Conservation (phyloP, 768 basidiomycete genomes). For the Grammothele lineata region DNA sequence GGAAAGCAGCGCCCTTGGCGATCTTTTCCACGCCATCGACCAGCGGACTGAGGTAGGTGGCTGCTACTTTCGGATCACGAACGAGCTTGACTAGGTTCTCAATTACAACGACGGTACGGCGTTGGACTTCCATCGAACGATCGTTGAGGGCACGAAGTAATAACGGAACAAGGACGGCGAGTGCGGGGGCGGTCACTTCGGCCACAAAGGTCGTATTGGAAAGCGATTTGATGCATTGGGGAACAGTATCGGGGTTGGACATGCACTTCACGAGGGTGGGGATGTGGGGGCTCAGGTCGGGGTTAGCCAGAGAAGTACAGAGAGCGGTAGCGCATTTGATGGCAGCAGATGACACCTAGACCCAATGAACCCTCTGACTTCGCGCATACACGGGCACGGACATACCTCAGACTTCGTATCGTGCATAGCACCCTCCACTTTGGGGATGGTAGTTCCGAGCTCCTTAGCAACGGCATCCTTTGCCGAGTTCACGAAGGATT, state of each 20-base stretch:
- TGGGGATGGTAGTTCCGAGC: conserved; percentile 76
- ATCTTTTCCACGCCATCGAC: conserved; percentile 91
- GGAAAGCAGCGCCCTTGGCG: conserved; percentile 88
- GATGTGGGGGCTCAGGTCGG: conserved; percentile 88
- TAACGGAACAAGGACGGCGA: conserved; percentile 92
- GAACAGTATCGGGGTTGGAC: conserved; percentile 83
- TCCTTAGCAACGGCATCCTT: conserved; percentile 78
- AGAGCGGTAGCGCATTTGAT: conserved; percentile 86
- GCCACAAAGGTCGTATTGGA: conserved; percentile 96
- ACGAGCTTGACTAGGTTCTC: conserved; percentile 98
- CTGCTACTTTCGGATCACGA: conserved; percentile 85
- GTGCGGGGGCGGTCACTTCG: conserved; percentile 93
- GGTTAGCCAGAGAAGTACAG: conserved; percentile 88
- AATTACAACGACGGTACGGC: conserved; percentile 89
- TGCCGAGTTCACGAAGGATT: conserved; percentile 62
- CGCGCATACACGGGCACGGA: conserved; percentile 1
- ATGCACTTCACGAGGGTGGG: conserved; percentile 90
- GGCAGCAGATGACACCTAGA: conserved; percentile 79
- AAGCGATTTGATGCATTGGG: conserved; percentile 90
- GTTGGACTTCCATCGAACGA: conserved; percentile 93
- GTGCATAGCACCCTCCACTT: conserved; percentile 88
- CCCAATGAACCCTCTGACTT: background rate
- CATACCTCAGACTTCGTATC: conserved; percentile 91
- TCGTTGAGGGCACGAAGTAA: conserved; percentile 89
- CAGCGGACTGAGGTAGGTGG: conserved; percentile 79